A percentile compares a stretch with the other conserved stretches of the same genome.
phyloP scores from a whole-genome alignment of 2,329 filamentous ascomycete species.

The Emericellopsis atlantica region DNA sequence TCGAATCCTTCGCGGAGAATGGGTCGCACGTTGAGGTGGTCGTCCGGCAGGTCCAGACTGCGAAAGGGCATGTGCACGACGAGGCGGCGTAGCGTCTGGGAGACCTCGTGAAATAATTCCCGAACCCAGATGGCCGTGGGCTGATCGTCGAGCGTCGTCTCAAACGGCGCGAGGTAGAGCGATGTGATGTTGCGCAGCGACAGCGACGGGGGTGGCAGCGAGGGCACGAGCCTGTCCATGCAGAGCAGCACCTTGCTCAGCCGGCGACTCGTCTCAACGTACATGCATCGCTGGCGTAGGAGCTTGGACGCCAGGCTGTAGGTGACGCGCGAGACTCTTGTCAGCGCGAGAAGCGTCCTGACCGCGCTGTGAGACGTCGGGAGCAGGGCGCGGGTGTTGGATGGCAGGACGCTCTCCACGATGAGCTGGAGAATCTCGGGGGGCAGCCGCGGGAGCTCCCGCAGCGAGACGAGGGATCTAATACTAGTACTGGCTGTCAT shows the following conservation, averaged over 20 bases:
- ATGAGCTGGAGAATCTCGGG: constrained; percentile 20
- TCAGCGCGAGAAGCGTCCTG: constrained; percentile 29
- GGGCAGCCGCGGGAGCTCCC: constrained; percentile 11
- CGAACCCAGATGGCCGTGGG: constrained; percentile 24
- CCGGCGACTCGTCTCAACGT: constrained; percentile 24
- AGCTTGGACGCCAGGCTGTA: constrained; percentile 24
- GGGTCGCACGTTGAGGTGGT: constrained; percentile 23
- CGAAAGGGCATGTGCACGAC: constrained; percentile 34
- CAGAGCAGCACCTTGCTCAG: constrained; percentile 19
- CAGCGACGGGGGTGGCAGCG: constrained; percentile 11
- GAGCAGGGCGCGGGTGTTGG: constrained; percentile 16
- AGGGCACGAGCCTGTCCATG: constrained; percentile 17
- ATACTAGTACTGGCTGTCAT: too few species aligned
- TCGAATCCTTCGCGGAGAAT: constrained; percentile 31
- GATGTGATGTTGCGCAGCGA: constrained; percentile 21
- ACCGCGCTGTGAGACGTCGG: constrained; percentile 24
- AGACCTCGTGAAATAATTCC: constrained; percentile 27
- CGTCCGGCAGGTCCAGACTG: constrained; percentile 26
- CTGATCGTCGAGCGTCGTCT: constrained; percentile 19
- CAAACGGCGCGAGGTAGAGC: constrained; percentile 28
- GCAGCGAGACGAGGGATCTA: too few species aligned
- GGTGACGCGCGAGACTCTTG: constrained; percentile 27
- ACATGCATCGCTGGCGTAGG: constrained; percentile 30
- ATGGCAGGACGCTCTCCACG: constrained; percentile 20
- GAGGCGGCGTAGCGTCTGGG: constrained; percentile 26